A percentile compares a stretch with the other conserved stretches of the same genome.
These are phyloP conservation scores for Biscutella laevigata DNA, from an alignment of 441 rosid species.

Conservation along the genomic window DNA sequence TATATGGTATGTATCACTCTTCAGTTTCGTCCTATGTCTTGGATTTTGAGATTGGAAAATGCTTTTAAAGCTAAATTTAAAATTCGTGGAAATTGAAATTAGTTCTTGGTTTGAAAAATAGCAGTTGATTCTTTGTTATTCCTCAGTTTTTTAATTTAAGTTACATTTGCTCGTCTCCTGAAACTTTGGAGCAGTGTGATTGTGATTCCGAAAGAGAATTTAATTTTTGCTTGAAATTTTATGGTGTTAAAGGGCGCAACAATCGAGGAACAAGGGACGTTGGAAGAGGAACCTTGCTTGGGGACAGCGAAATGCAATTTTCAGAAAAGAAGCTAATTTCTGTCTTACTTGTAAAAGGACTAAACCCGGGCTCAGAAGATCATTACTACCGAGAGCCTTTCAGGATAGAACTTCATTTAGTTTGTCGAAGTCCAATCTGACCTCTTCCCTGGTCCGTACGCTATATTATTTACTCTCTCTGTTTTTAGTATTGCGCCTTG, in stretches of 20 bases:
- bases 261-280: conserved; percentile 27
- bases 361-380: conserved; percentile 28
- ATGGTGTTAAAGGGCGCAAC: conserved; percentile 35
- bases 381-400: conserved; percentile 39
- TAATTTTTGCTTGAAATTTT: conserved; percentile 2
- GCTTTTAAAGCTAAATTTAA: background rate
- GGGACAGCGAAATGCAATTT: conserved; percentile 31
- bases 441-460: conserved; percentile 39
- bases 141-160: too few species aligned
- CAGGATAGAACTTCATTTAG: conserved; percentile 50
- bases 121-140: too few species aligned
- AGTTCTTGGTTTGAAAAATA: too few species aligned
- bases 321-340: conserved; percentile 32
- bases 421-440: conserved; percentile 33
- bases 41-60: background rate
- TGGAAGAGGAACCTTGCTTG: conserved; percentile 31
- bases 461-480: conserved; percentile 1
- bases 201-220: background rate
- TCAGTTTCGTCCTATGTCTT: too few species aligned
- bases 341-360: conserved; percentile 35
- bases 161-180: background rate
- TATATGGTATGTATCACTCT: conserved; percentile 27
- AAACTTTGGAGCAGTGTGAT: background rate
- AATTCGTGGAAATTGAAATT: background rate
- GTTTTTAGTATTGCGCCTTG: background rate